Evolutionary conservation across 176 grass and related monocot genomes (phyloP).

Genomic region (Eragrostis curvula): DNA sequence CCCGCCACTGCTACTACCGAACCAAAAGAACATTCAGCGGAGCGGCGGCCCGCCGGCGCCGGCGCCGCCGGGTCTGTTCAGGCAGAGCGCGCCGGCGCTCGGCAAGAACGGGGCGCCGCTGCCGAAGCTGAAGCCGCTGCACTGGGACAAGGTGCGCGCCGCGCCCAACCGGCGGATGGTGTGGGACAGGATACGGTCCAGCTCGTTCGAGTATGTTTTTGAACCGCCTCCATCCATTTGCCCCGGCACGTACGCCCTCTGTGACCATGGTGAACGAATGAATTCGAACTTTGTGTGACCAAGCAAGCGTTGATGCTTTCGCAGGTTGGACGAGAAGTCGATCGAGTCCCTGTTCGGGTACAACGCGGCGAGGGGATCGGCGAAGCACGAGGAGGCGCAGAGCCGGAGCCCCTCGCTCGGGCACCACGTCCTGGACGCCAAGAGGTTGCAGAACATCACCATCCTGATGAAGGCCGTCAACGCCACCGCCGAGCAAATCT

Average conservation of each 20-base stretch:
- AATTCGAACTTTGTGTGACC: not conserved
- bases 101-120: constrained; percentile 63
- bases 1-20: constrained; percentile 19
- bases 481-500: constrained; percentile 70
- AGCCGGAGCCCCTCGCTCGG: constrained; percentile 79
- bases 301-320: not conserved
- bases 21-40: constrained; percentile 24
- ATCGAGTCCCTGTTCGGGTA: constrained; percentile 96
- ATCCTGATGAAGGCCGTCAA: constrained; percentile 91
- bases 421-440: constrained; percentile 82
- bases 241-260: no score
- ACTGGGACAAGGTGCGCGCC: constrained; percentile 98
- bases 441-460: constrained; percentile 92
- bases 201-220: constrained; percentile 85
- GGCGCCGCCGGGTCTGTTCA: constrained; percentile 39
- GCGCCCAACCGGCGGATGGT: constrained; percentile 89
- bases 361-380: constrained; percentile 57
- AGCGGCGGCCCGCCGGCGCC: constrained; percentile 44
- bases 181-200: constrained; percentile 92
- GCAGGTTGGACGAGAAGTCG: constrained; percentile 88
- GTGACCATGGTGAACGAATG: not conserved
- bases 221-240: not conserved
- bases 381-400: constrained; percentile 69
- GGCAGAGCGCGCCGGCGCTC: constrained; percentile 27
- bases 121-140: constrained; percentile 93